These are phyloP conservation scores for Miamiensis avidus DNA, from an alignment of 169 alveolate species.

Conservation along the genomic window DNA sequence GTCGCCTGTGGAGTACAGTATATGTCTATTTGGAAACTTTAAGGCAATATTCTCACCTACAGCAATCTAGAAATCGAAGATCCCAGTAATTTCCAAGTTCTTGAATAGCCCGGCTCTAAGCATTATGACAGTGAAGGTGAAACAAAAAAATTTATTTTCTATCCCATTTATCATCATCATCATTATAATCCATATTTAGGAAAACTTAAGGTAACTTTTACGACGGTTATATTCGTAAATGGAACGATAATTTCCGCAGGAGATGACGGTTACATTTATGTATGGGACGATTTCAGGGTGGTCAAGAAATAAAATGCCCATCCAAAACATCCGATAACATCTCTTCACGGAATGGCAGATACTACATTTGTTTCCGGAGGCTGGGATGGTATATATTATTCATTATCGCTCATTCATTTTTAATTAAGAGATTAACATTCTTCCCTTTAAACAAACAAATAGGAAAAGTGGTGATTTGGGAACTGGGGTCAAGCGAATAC, in stretches of 20 bases:
- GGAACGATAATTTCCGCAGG: conserved; percentile 73
- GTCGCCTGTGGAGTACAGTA: conserved; percentile 83
- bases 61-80: conserved; percentile 36
- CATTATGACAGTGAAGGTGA: conserved; percentile 8
- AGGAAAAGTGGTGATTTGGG: conserved; percentile 79
- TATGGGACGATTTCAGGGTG: conserved; percentile 74
- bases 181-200: conserved; percentile 56
- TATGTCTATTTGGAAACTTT: conserved; percentile 73
- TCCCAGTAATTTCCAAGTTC: conserved; percentile 44
- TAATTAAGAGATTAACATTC: background rate
- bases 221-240: conserved; percentile 62
- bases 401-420: background rate
- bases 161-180: background rate
- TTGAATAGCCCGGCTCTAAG: conserved; percentile 42
- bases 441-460: background rate
- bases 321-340: conserved; percentile 66
- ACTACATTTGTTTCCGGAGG: conserved; percentile 74
- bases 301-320: conserved; percentile 76
- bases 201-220: conserved; percentile 67
- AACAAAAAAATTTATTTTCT: background rate
- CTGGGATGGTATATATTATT: background rate
- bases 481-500: conserved; percentile 39
- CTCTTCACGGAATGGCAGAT: conserved; percentile 58
- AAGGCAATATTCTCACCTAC: conserved; percentile 63
- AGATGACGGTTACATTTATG: conserved; percentile 77